Base-by-base conservation (phyloP, 2,329 filamentous ascomycete species). In the Penicillium sp. region DNA sequence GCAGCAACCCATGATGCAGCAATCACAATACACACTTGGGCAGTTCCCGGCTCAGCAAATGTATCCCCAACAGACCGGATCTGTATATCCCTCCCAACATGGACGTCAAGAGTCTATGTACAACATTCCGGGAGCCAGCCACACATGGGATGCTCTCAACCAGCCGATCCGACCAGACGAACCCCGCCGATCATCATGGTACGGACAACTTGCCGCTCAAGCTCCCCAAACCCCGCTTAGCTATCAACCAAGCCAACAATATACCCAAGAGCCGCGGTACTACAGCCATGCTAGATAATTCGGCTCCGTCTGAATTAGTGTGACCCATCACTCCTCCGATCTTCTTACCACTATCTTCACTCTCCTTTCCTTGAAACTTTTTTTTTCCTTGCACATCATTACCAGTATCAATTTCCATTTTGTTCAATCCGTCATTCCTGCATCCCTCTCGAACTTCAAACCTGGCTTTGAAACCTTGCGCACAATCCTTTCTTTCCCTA, bases 1-100 rank as follows among this genome's bases (percentile, higher is more conserved):
- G 55, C 70, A 77, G 47, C 68, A 69, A 16, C 72, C 76, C 51
- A 66, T 66, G 50, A 47, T 47, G 45, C 72, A 73, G 57, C 74
- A 70, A 56, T 74, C 70, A 57, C 70, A 68, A 39, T 69, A 63
- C 6, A 36, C 45, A 8, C 57, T 59, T 4, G 45, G 49, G 9
- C 47, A 39, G 27, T 41, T 34, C 26, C 19, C 47, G 16, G 32
- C 36, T 16, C 51, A 40, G 14, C 35, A 34, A 35, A 54, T 41
- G 41, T 50, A 18, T 14, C 41, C 60, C 19, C 59, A 57, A 34
- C 57, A 62, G 34, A 51, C 55, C 29, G 51, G 52, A 23, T 59
- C 60, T 14, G 45, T 62, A 34, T 64, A 66, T 39, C 54, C 40
- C 0, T 45, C 61, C 30, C 62, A 58, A 16, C 59, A 66, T 47